A percentile compares a stretch with the other conserved stretches of the same genome.
phyloP scores from a whole-genome alignment of 1,139 yeast species.

The Yamadazyma dushanensis region DNA sequence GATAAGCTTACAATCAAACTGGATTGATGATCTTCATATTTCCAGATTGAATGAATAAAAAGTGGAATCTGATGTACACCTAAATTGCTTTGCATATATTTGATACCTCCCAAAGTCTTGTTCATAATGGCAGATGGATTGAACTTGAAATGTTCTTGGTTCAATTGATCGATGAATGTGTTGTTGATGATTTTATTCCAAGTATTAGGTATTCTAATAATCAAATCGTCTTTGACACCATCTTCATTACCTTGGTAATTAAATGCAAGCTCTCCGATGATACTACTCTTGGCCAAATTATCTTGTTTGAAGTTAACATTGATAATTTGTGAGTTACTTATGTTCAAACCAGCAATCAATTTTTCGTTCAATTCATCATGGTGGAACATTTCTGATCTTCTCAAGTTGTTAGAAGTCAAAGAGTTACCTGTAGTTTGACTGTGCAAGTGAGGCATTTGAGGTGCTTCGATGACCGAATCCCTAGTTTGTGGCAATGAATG shows the following conservation, averaged over 20 bases:
- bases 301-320: constrained; percentile 76
- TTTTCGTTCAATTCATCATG: constrained; percentile 43
- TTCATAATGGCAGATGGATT: constrained; percentile 41
- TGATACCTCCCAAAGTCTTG: constrained; percentile 72
- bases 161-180: constrained; percentile 38
- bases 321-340: constrained; percentile 79
- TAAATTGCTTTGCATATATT: constrained; percentile 49
- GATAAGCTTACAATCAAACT: constrained; percentile 76
- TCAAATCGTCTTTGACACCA: constrained; percentile 17
- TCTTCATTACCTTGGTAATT: constrained; percentile 46
- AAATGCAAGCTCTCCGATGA: constrained; percentile 79
- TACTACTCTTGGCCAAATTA: constrained; percentile 52
- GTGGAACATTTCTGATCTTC: constrained; percentile 24
- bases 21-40: constrained; percentile 80
- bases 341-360: constrained; percentile 64
- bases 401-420: constrained; percentile 22
- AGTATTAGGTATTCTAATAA: constrained; percentile 31
- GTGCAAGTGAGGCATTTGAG: constrained; percentile 16
- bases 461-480: constrained; percentile 31
- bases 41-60: constrained; percentile 80
- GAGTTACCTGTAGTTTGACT: constrained; percentile 39
- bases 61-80: constrained; percentile 58
- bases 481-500: constrained; percentile 49
- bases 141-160: constrained; percentile 29
- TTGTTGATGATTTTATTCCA: constrained; percentile 43